These are phyloP conservation scores for Blastobotrys illinoisensis DNA, from an alignment of 1,139 yeast genomes.

Conservation along the genomic window DNA sequence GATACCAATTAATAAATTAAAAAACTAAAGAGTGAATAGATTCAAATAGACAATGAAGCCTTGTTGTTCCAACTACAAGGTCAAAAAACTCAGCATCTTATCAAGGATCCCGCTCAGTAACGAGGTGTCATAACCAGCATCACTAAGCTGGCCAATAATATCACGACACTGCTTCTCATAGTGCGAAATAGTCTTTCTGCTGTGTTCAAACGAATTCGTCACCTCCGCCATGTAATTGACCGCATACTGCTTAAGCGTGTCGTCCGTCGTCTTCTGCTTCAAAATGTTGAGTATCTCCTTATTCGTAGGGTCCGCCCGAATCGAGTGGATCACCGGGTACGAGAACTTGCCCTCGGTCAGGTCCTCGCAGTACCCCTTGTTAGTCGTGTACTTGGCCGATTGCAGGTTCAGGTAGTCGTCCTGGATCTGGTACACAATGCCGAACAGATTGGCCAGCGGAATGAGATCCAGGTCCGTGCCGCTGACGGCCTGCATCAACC, in stretches of 20 bases:
- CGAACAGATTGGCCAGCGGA: slow-evolving; percentile 70
- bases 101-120: slow-evolving; percentile 16
- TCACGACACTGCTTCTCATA: slow-evolving; percentile 19
- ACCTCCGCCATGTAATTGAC: slow-evolving; percentile 40
- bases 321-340: slow-evolving; percentile 71
- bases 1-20: neutral
- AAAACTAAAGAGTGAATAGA: too few species aligned
- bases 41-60: too few species aligned
- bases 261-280: slow-evolving; percentile 36
- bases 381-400: slow-evolving; percentile 45
- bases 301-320: slow-evolving; percentile 35
- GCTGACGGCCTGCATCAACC: slow-evolving; percentile 47
- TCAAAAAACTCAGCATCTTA: slow-evolving; percentile 13
- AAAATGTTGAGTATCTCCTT: slow-evolving; percentile 40
- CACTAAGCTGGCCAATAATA: slow-evolving; percentile 15
- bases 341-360: slow-evolving; percentile 85
- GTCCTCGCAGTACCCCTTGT: slow-evolving; percentile 85
- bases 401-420: slow-evolving; percentile 73
- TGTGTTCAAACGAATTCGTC: slow-evolving; percentile 42
- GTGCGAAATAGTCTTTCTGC: slow-evolving; percentile 16
- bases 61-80: too few species aligned
- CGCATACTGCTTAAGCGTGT: slow-evolving; percentile 44
- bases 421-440: slow-evolving; percentile 73
- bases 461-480: slow-evolving; percentile 34
- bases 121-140: slow-evolving; percentile 11